phyloP scores from a whole-genome alignment of 2,329 filamentous ascomycete species.

The Claviceps sp. region DNA sequence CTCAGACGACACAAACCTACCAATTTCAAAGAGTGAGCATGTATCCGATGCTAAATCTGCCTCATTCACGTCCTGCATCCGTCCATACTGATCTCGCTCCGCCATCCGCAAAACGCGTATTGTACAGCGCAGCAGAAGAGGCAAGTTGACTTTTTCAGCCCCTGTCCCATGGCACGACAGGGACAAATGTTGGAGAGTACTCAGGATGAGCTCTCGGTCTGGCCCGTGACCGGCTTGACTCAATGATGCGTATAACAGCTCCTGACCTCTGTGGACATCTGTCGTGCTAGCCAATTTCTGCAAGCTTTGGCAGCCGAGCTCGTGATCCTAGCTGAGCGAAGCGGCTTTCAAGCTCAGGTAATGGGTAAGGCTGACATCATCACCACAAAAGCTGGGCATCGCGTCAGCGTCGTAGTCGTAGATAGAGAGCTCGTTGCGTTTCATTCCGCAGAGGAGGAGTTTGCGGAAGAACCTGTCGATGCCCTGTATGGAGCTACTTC shows the following conservation, averaged over 20 bases:
- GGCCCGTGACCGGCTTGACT: constrained; percentile 58
- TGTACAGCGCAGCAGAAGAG: constrained; percentile 32
- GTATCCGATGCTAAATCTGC: constrained; percentile 30
- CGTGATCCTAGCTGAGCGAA: constrained; percentile 42
- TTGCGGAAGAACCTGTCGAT: constrained; percentile 58
- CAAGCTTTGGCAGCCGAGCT: constrained; percentile 50
- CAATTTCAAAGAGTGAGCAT: constrained; percentile 35
- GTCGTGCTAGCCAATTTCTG: constrained; percentile 33
- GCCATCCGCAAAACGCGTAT: constrained; percentile 36
- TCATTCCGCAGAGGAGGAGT: constrained; percentile 55
- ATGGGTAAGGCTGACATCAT: constrained; percentile 48
- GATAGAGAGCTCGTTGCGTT: constrained; percentile 20
- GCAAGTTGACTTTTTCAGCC: constrained; percentile 16
- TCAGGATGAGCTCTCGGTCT: constrained; percentile 42
- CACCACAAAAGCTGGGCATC: constrained; percentile 35
- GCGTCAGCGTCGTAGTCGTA: constrained; percentile 39
- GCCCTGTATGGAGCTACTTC: constrained; percentile 51
- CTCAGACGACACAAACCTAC: constrained; percentile 15
- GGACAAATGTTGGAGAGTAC: constrained; percentile 21
- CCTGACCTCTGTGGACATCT: constrained; percentile 31
- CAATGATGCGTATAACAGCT: constrained; percentile 67
- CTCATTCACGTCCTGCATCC: constrained; percentile 3
- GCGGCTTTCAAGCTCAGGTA: constrained; percentile 68
- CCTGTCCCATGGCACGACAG: constrained; percentile 13
- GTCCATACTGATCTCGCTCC: constrained; percentile 19